These are phyloP conservation scores for Cutaneotrichosporon sp. DNA, from an alignment of 1,284 basidiomycete species.

Conservation along the genomic window DNA sequence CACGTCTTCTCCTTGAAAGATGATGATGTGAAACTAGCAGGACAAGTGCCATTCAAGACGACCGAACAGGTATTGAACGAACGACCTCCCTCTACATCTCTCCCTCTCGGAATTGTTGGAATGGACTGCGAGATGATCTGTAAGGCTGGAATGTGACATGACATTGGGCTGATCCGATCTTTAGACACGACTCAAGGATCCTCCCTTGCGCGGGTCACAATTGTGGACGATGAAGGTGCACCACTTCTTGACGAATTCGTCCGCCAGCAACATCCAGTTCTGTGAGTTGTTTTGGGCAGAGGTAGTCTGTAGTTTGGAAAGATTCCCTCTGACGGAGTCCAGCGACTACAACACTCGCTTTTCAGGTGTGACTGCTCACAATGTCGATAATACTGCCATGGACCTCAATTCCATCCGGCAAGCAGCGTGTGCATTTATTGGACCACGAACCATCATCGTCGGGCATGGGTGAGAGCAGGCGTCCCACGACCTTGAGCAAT, in stretches of 20 bases:
- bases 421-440: slow-evolving; percentile 65
- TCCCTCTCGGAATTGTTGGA: slow-evolving; percentile 65
- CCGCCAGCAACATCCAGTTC: slow-evolving; percentile 67
- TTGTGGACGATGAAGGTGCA: slow-evolving; percentile 68
- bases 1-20: slow-evolving; percentile 47
- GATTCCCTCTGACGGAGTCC: not conserved
- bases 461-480: slow-evolving; percentile 54
- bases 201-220: slow-evolving; percentile 77
- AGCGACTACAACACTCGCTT: slow-evolving; percentile 84
- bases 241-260: slow-evolving; percentile 77
- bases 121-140: slow-evolving; percentile 88
- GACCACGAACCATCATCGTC: slow-evolving; percentile 71
- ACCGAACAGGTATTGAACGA: slow-evolving; percentile 39
- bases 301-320: not conserved
- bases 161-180: not conserved
- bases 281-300: too few species aligned
- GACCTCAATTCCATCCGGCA: slow-evolving; percentile 63
- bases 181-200: slow-evolving; percentile 74
- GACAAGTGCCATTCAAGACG: slow-evolving; percentile 65
- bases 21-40: slow-evolving; percentile 63
- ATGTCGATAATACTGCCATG: slow-evolving; percentile 58
- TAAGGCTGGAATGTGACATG: slow-evolving; percentile 23
- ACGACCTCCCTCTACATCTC: slow-evolving; percentile 25
- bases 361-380: slow-evolving; percentile 69
- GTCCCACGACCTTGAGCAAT: too few species aligned